phyloP scores from a whole-genome alignment of 495 filamentous ascomycete genomes.

The Usnea hakonensis region DNA sequence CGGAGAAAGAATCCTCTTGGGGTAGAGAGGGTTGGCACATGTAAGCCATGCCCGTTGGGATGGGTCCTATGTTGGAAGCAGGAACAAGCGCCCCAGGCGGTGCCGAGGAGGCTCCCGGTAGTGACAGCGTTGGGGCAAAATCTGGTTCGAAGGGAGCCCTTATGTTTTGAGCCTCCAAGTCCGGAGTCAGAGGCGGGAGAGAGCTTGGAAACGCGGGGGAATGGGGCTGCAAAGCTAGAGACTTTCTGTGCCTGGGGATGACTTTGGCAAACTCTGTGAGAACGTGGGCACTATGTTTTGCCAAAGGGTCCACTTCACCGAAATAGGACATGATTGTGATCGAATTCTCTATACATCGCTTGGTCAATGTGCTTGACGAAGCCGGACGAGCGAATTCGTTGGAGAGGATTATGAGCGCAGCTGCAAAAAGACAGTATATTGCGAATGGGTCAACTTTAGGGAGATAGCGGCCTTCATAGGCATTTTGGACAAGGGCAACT shows the following conservation, averaged over 20 bases:
- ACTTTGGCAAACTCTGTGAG: conserved; percentile 53
- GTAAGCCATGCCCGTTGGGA: conserved; percentile 12
- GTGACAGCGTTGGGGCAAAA: conserved; percentile 14
- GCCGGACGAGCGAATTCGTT: conserved; percentile 58
- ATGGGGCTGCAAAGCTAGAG: conserved; percentile 36
- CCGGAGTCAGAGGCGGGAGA: neutral
- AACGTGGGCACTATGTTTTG: conserved; percentile 55
- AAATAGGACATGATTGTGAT: conserved; percentile 55
- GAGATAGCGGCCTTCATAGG: conserved; percentile 51
- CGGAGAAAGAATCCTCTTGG: conserved; percentile 34
- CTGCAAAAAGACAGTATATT: conserved; percentile 67
- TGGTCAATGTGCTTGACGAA: conserved; percentile 48
- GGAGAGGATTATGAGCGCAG: conserved; percentile 58
- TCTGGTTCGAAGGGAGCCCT: conserved; percentile 20
- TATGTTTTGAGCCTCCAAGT: neutral
- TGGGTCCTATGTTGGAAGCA: neutral
- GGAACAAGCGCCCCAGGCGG: conserved; percentile 17
- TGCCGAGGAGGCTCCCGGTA: conserved; percentile 25
- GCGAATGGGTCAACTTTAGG: conserved; percentile 61
- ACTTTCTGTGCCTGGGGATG: conserved; percentile 38
- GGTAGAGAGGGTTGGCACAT: conserved; percentile 27
- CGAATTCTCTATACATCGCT: conserved; percentile 48
- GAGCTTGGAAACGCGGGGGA: conserved; percentile 14
- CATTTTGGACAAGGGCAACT: conserved; percentile 52
- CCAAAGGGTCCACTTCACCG: conserved; percentile 56